Base-by-base conservation (phyloP, 2,329 filamentous ascomycete genomes). In the Bimuria novae-zelandiae region DNA sequence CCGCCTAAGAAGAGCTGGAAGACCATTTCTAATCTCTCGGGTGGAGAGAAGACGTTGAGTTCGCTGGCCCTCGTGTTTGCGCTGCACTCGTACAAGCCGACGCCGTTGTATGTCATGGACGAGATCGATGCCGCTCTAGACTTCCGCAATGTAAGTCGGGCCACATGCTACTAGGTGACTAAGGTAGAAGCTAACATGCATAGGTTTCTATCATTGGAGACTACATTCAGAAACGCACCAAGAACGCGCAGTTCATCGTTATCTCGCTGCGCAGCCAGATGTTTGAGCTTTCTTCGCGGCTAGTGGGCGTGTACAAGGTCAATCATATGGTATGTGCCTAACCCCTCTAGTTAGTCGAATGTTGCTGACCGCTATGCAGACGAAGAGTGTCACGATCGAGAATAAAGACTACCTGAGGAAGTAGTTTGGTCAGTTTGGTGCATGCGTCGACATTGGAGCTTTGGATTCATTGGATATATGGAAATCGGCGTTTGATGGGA, bases 1-100 rank as follows among this genome's bases (percentile, higher is more conserved):
- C 95, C 94, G 45, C 94, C 94, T 11, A 99, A 99, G 84, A 99
- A 99, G 83, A 94, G 89, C 69, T 99, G 95, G 95, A 99, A 97
- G 83, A 99, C 97, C 72, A 99, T 99, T 70, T 88, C 89, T 70
- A 97, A 99, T 73, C 73, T 99, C 63, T 93, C 89, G 27, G 94
- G 94, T 80, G 94, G 94, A 59, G 94, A 99, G 78, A 99, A 99
- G 84, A 99, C 94, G 32, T 78, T 99, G 57, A 94, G 89, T 62
- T 93, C 89, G 75, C 77, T 99, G 75, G 94, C 94, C 19, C 79
- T 99, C 52, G 94, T 99, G n/a, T 99, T 99, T 80, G 94, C 94
- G 25, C 77, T 99, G 66, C 94, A 99, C 75, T 93, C 97, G 72
- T 99, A 97, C 76, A 96, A 96, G 79, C 94, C 94, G 8, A 99